Evolutionary conservation across 2,329 filamentous ascomycete species (phyloP).

Genomic region (Pestalotiopsis sp.): DNA sequence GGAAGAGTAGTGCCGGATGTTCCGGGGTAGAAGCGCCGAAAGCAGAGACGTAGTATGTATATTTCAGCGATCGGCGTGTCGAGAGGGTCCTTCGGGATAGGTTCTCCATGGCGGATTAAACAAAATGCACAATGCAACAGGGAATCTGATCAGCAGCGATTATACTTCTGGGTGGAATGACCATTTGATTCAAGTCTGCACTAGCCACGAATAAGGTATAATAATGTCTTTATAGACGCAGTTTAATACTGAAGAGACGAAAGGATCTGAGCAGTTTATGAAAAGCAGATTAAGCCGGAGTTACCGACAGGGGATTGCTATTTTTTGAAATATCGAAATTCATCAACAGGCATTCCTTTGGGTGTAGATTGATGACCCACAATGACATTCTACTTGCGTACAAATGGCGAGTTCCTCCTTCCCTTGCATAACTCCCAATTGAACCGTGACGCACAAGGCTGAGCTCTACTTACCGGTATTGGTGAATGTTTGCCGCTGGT

Average conservation of each 20-base stretch:
- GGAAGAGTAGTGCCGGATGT: background rate
- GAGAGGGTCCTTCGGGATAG: background rate
- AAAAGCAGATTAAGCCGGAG: no score
- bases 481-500: no score
- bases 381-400: background rate
- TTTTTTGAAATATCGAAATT: background rate
- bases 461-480: no score
- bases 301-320: no score
- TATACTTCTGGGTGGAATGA: background rate
- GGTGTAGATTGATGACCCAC: background rate
- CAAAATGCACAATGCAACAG: background rate
- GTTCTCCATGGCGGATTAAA: background rate
- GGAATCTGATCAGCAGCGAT: background rate
- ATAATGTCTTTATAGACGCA: no score
- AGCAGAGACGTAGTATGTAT: background rate
- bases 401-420: no score
- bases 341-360: background rate
- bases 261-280: no score
- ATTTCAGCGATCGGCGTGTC: background rate
- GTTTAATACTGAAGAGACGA: no score
- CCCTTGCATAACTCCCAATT: no score
- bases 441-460: no score
- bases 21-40: background rate
- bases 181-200: no score
- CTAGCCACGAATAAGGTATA: no score